Conservation (phyloP, 352 stramenopile genomes). For the Pythium vanterpoolii region DNA sequence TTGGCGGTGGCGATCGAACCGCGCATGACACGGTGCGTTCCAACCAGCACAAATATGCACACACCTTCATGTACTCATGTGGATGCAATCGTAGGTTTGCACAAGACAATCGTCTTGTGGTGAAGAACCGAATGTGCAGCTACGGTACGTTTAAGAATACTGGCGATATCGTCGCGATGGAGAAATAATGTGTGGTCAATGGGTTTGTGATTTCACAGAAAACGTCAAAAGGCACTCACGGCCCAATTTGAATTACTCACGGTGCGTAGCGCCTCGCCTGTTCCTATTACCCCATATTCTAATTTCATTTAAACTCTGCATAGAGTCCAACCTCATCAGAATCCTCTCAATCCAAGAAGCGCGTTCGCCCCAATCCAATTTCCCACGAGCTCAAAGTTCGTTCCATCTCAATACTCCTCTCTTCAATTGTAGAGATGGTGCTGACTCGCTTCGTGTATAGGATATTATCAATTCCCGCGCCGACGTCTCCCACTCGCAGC, state of each 20-base stretch:
- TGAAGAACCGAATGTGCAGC: not conserved
- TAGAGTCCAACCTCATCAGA: slow-evolving; percentile 14
- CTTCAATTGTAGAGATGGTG: not conserved
- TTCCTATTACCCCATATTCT: not conserved
- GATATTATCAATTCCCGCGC: slow-evolving; percentile 68
- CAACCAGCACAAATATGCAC: not conserved
- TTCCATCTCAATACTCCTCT: not conserved
- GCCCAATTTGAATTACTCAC: slow-evolving; percentile 24
- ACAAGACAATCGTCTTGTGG: not conserved
- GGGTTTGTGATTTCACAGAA: slow-evolving; percentile 10
- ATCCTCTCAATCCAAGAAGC: slow-evolving; percentile 1
- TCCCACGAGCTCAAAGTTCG: not conserved
- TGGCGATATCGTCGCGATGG: not conserved
- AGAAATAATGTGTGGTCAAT: not conserved
- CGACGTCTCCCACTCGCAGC: slow-evolving; percentile 48
- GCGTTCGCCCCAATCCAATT: not conserved
- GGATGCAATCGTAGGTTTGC: not conserved
- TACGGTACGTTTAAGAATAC: not conserved
- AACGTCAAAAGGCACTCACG: slow-evolving; percentile 26
- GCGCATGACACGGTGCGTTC: not conserved
- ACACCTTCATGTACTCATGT: not conserved
- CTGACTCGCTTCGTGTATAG: slow-evolving; percentile 20
- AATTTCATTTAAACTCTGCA: not conserved
- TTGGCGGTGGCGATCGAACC: not conserved
- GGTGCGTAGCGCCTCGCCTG: slow-evolving; percentile 3